Base-by-base conservation (phyloP, 2,329 filamentous ascomycete species). In the Paecilomyces niveus region DNA sequence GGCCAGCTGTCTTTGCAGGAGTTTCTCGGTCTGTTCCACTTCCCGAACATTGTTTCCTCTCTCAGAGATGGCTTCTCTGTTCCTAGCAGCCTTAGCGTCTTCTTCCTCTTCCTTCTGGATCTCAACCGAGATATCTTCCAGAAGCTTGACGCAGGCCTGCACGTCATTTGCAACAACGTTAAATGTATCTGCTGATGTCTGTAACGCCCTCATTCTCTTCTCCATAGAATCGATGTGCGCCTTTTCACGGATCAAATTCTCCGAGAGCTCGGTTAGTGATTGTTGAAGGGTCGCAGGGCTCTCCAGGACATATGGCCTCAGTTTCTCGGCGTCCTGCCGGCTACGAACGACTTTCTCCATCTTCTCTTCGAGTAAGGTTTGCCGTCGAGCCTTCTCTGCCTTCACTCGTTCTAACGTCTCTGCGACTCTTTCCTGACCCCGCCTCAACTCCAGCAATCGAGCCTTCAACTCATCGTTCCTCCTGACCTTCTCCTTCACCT, bases 131-230 rank as follows among this genome's bases (percentile, higher is more conserved):
- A 97, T 89, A 65, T 97, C 93, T 57, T 94, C 90, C 3, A 97
- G 84, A 11, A 97, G 82, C 68, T 93, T 93, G 68, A 92, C 92
- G 69, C 92, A 95, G 1, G 89, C 87, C 7, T 89, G 86, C 15
- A 99, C 91, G 68, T 99, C 94, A 10, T 88, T 85, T 8, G 88
- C 82, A 0, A 97, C 90, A 0, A 95, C 87, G 3, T 84, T 81
- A 70, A 97, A 97, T 0, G 92, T 93, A 72, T 97, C 93, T 2
- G 87, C 86, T 7, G 90, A 96, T 1, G 93, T 97, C 70, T 97
- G 92, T 22, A 99, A 80, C 0, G 92, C 93, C 60, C 94, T 84
- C n/a, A 89, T 86, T 57, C 93, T 85, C 63, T 90, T 87, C 72
- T 99, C 94, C 52, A 97, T 83, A 1, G 86, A 80, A 69, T 97